phyloP scores from a whole-genome alignment of 106 monocot genomes.

The Agapanthus africanus region DNA sequence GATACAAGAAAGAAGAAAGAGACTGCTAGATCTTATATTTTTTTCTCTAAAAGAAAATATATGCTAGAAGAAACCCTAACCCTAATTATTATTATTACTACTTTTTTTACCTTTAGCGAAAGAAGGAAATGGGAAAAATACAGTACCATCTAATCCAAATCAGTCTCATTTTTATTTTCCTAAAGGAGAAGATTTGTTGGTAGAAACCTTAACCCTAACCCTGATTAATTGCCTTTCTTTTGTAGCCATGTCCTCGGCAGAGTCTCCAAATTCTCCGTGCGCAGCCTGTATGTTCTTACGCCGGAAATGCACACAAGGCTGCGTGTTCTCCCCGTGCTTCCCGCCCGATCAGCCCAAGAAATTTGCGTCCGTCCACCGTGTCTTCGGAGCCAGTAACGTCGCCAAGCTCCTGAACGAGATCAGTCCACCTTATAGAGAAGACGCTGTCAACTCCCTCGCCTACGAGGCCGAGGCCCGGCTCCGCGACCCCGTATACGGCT shows the following conservation, averaged over 20 bases:
- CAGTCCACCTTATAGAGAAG: constrained; percentile 26
- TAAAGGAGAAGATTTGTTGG: too few relatives aligned
- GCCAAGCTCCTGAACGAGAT: constrained; percentile 76
- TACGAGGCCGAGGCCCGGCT: constrained; percentile 53
- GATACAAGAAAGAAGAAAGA: too few relatives aligned
- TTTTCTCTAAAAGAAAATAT: too few relatives aligned
- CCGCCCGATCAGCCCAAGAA: constrained; percentile 66
- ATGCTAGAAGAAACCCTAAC: too few relatives aligned
- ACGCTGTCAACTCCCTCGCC: constrained; percentile 41
- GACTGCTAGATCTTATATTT: too few relatives aligned
- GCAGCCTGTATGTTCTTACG: constrained; percentile 84
- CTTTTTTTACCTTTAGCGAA: too few relatives aligned
- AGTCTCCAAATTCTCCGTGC: constrained; percentile 76
- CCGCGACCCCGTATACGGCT: constrained; percentile 50
- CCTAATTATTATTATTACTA: too few relatives aligned
- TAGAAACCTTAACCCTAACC: too few relatives aligned
- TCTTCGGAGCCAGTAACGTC: constrained; percentile 86
- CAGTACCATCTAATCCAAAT: too few relatives aligned
- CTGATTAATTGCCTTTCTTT: too few relatives aligned
- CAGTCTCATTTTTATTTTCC: too few relatives aligned
- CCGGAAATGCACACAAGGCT: constrained; percentile 70
- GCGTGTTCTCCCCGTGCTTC: constrained; percentile 83
- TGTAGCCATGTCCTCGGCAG: constrained; percentile 29
- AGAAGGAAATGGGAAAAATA: too few relatives aligned
- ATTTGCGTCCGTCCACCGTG: constrained; percentile 66